Evolutionary conservation across 352 stramenopile species (phyloP).

Genomic region (Pythium rhizo-oryzae): DNA sequence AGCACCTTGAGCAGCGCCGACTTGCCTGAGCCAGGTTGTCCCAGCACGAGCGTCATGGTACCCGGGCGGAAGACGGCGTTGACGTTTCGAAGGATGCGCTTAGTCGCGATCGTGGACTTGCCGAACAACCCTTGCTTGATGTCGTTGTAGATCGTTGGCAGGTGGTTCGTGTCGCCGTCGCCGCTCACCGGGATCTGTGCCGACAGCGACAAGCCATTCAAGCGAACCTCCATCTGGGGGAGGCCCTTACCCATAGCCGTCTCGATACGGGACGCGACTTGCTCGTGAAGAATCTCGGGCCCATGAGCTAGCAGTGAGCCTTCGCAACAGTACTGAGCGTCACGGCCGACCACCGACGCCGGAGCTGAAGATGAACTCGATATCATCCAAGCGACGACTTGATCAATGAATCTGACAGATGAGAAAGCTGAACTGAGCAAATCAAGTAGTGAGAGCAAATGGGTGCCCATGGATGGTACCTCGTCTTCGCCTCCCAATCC

Average conservation of each 20-base stretch:
- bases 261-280: slow-evolving; percentile 35
- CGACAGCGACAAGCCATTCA: slow-evolving; percentile 38
- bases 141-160: slow-evolving; percentile 25
- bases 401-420: no score
- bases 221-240: slow-evolving; percentile 37
- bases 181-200: slow-evolving; percentile 32
- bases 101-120: slow-evolving; percentile 23
- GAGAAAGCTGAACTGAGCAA: no score
- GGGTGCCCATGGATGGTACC: no score
- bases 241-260: slow-evolving; percentile 24
- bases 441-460: no score
- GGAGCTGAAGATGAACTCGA: no score
- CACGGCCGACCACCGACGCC: no score
- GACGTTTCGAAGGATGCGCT: slow-evolving; percentile 34
- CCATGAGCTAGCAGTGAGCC: slow-evolving; percentile 29
- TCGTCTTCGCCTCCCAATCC: no score
- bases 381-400: background rate
- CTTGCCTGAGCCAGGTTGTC: slow-evolving; percentile 29
- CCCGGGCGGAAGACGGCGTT: slow-evolving; percentile 36
- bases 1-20: slow-evolving; percentile 64
- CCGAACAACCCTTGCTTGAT: slow-evolving; percentile 10
- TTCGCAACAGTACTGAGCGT: background rate
- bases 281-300: slow-evolving; percentile 34
- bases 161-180: slow-evolving; percentile 1
- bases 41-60: slow-evolving; percentile 34